Conservation (phyloP, 2,329 filamentous ascomycete species). For the Fusarium staphyleae region DNA sequence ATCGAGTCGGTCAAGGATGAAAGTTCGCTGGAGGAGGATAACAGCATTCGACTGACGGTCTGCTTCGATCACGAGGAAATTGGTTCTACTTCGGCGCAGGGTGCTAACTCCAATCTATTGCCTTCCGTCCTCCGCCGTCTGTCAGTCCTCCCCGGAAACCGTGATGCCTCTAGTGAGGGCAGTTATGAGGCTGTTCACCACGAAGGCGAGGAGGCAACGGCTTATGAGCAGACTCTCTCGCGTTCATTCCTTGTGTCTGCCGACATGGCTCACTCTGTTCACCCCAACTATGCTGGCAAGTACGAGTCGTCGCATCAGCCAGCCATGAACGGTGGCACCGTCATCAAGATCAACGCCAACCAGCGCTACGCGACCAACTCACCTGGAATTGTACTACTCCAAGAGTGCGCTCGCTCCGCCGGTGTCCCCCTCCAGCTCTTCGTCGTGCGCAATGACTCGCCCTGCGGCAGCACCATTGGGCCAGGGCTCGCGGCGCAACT, state of each 20-base stretch:
- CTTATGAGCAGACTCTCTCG: conserved; percentile 90
- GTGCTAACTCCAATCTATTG: conserved; percentile 90
- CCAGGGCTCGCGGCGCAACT: conserved; percentile 92
- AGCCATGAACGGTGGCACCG: conserved; percentile 94
- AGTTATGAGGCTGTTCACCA: conserved; percentile 64
- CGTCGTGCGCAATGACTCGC: conserved; percentile 93
- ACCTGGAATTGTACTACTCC: conserved; percentile 89
- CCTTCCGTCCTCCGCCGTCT: conserved; percentile 87
- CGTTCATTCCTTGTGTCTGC: conserved; percentile 94
- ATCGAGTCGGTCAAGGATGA: conserved; percentile 76
- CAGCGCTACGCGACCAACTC: conserved; percentile 96
- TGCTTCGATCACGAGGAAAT: conserved; percentile 99
- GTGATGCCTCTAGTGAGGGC: conserved; percentile 70
- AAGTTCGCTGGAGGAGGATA: conserved; percentile 74
- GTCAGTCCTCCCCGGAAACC: conserved; percentile 74
- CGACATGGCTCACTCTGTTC: conserved; percentile 96
- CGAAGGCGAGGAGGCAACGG: conserved; percentile 73
- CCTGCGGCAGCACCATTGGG: conserved; percentile 95
- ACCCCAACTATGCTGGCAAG: conserved; percentile 92
- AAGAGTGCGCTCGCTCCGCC: conserved; percentile 78
- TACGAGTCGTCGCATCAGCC: conserved; percentile 92
- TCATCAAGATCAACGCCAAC: conserved; percentile 98
- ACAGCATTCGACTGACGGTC: conserved; percentile 86
- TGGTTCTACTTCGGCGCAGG: conserved; percentile 89
- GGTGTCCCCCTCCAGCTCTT: conserved; percentile 93